Percentiles rank a stretch among this genome's conserved stretches.
phyloP scores from a whole-genome alignment of 257 asterid species.

The Scutellaria minor region DNA sequence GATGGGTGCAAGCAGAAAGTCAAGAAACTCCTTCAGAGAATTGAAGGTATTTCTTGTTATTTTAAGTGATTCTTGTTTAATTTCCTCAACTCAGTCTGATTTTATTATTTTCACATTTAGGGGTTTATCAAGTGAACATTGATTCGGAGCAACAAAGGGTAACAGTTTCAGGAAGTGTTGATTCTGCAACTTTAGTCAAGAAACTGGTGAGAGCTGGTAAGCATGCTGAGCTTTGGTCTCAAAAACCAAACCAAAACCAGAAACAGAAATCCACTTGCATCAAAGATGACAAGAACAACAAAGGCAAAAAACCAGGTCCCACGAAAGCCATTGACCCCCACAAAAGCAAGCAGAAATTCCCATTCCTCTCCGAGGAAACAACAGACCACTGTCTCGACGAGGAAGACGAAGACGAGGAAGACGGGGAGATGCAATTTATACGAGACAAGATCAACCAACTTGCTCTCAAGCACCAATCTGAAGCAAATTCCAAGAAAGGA shows the following conservation, averaged over 20 bases:
- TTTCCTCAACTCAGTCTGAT: background rate
- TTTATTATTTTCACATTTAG: constrained; percentile 31
- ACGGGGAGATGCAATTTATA: constrained; percentile 45
- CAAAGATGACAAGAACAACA: constrained; percentile 47
- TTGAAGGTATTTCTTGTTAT: constrained; percentile 57
- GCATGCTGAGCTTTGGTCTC: constrained; percentile 76
- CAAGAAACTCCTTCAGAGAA: constrained; percentile 79
- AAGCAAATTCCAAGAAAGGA: constrained; percentile 34
- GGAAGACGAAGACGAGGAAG: constrained; percentile 36
- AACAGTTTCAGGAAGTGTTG: constrained; percentile 62
- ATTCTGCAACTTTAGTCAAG: constrained; percentile 57
- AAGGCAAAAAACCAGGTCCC: constrained; percentile 43
- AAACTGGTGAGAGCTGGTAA: constrained; percentile 65
- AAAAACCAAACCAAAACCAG: constrained; percentile 49
- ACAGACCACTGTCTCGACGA: constrained; percentile 36
- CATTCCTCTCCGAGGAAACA: constrained; percentile 27
- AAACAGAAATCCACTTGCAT: constrained; percentile 44
- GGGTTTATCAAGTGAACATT: constrained; percentile 70
- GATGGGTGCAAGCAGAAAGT: constrained; percentile 93
- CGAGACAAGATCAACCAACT: constrained; percentile 40
- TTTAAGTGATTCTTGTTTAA: background rate
- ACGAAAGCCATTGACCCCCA: constrained; percentile 47
- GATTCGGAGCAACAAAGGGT: constrained; percentile 75
- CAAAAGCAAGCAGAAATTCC: constrained; percentile 50
- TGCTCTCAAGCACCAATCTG: constrained; percentile 50